Conservation (phyloP, 2,329 filamentous ascomycete genomes). For the Cercospora zeae-maydis region DNA sequence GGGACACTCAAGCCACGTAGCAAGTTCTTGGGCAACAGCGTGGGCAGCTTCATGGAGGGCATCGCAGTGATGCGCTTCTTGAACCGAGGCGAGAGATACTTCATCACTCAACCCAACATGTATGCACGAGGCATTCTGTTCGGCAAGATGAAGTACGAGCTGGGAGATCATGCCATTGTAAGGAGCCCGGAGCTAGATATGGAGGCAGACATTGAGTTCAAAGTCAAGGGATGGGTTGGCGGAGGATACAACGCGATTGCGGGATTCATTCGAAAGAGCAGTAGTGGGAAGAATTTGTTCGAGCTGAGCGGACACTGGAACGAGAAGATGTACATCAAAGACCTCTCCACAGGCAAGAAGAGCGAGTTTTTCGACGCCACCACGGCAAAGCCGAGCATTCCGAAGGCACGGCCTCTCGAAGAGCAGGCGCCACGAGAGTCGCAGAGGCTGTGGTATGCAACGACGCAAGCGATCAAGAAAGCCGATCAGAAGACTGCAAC, state of each 20-base stretch:
- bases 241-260: slow-evolving; percentile 96
- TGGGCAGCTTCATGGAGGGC: slow-evolving; percentile 97
- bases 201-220: slow-evolving; percentile 91
- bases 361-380: slow-evolving; percentile 86
- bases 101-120: slow-evolving; percentile 97
- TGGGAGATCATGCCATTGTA: slow-evolving; percentile 92
- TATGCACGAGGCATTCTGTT: slow-evolving; percentile 96
- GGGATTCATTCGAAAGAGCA: slow-evolving; percentile 82
- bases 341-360: slow-evolving; percentile 78
- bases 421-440: slow-evolving; percentile 91
- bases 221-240: slow-evolving; percentile 95
- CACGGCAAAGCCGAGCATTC: slow-evolving; percentile 70
- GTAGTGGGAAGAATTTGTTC: slow-evolving; percentile 80
- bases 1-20: slow-evolving; percentile 92
- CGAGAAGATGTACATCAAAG: slow-evolving; percentile 88
- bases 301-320: slow-evolving; percentile 93
- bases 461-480: slow-evolving; percentile 74
- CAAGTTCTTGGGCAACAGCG: slow-evolving; percentile 94
- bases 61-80: slow-evolving; percentile 80
- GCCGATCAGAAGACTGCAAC: slow-evolving; percentile 86
- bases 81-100: slow-evolving; percentile 86
- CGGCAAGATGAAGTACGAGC: slow-evolving; percentile 99
- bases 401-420: slow-evolving; percentile 68
- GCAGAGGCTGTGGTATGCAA: slow-evolving; percentile 79
- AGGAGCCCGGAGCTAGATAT: slow-evolving; percentile 84